phyloP scores from a whole-genome alignment of 2,329 filamentous ascomycete genomes.

The Triangularia verruculosa region DNA sequence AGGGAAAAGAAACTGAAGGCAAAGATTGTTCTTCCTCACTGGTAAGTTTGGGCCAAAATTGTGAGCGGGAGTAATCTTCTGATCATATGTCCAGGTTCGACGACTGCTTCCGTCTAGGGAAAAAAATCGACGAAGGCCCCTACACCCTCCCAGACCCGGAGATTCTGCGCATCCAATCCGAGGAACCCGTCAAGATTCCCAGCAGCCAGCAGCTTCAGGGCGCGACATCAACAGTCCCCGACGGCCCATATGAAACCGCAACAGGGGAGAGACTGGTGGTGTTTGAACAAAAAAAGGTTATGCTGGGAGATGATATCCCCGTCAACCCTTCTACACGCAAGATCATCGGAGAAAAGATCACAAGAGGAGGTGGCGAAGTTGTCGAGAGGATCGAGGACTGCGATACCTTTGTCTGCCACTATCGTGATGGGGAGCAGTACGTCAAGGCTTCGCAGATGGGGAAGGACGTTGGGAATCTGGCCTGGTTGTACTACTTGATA shows the following conservation, averaged over 20 bases:
- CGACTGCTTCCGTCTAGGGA: constrained; percentile 89
- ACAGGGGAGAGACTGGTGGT: constrained; percentile 59
- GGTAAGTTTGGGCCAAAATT: constrained; percentile 36
- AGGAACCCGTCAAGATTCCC: constrained; percentile 56
- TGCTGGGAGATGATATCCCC: constrained; percentile 71
- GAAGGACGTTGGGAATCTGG: constrained; percentile 86
- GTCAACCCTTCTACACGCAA: constrained; percentile 64
- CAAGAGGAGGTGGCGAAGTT: constrained; percentile 66
- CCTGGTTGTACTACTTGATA: constrained; percentile 92
- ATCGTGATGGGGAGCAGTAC: constrained; percentile 78
- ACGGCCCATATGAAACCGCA: constrained; percentile 41
- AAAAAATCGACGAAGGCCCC: constrained; percentile 82
- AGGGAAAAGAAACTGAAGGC: constrained; percentile 2
- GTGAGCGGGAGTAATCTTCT: constrained; percentile 39
- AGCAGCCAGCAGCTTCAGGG: constrained; percentile 62
- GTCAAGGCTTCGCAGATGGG: constrained; percentile 68
- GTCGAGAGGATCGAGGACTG: constrained; percentile 65
- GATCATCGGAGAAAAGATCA: constrained; percentile 69
- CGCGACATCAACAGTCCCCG: constrained; percentile 53
- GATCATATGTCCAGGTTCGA: constrained; percentile 68
- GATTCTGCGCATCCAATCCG: constrained; percentile 61
- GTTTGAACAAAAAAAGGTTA: constrained; percentile 73
- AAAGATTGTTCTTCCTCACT: constrained; percentile 86
- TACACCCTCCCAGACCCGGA: constrained; percentile 85
- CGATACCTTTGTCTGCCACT: constrained; percentile 84